A percentile compares a stretch with the other conserved stretches of the same genome.
phyloP scores from a whole-genome alignment of 208 protist species.

The Endotrypanum monterogeii region DNA sequence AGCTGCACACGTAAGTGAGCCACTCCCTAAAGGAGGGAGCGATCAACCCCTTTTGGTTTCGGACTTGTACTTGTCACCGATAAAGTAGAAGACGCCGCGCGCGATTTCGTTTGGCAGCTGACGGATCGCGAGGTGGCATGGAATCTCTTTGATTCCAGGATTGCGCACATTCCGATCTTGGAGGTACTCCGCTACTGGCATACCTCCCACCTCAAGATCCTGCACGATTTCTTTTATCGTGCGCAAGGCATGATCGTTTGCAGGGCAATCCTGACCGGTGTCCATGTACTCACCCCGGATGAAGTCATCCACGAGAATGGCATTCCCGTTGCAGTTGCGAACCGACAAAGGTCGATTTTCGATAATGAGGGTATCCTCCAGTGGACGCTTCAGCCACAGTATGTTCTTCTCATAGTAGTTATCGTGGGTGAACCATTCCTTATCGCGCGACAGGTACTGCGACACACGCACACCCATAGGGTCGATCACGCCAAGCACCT shows the following conservation, averaged over 20 bases:
- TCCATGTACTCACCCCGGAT: conserved; percentile 92
- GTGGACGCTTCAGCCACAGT: conserved; percentile 77
- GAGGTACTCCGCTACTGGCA: conserved; percentile 77
- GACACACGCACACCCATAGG: conserved; percentile 75
- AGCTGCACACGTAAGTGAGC: background rate
- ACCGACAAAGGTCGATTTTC: conserved; percentile 84
- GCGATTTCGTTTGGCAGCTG: conserved; percentile 89
- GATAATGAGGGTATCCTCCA: conserved; percentile 83
- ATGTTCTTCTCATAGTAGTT: conserved; percentile 92
- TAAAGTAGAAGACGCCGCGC: conserved; percentile 86
- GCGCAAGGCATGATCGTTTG: conserved; percentile 76
- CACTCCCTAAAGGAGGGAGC: background rate
- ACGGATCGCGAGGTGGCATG: conserved; percentile 82
- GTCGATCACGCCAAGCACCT: conserved; percentile 85
- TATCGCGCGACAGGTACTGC: conserved; percentile 71
- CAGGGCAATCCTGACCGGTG: conserved; percentile 78
- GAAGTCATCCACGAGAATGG: conserved; percentile 89
- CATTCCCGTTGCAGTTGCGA: conserved; percentile 88
- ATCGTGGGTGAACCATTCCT: conserved; percentile 78
- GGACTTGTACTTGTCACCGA: conserved; percentile 79
- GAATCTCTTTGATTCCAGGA: conserved; percentile 78
- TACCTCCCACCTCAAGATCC: conserved; percentile 66
- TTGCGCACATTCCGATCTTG: conserved; percentile 52
- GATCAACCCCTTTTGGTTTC: background rate
- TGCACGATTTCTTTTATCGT: conserved; percentile 73